phyloP scores from a whole-genome alignment of 2,329 filamentous ascomycete genomes.

The Alternaria gansuensis region DNA sequence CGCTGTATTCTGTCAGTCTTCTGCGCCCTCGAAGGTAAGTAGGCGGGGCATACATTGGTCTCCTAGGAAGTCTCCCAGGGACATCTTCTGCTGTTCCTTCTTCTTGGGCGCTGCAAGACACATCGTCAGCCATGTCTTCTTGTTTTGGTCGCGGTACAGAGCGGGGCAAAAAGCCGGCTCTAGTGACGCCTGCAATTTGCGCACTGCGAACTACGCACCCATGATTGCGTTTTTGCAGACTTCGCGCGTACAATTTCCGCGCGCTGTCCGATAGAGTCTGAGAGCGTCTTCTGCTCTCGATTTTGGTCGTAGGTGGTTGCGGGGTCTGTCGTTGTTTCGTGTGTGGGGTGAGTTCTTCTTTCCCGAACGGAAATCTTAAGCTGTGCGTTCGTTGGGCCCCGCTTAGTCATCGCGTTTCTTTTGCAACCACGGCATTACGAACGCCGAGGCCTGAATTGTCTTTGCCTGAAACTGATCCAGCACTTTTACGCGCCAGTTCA shows the following conservation, averaged over 20 bases:
- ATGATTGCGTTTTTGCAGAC: conserved; percentile 66
- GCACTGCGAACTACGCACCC: conserved; percentile 53
- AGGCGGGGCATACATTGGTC: conserved; percentile 76
- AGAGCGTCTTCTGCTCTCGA: conserved; percentile 44
- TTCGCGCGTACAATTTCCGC: conserved; percentile 49
- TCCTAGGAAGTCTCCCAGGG: conserved; percentile 92
- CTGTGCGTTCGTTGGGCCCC: conserved; percentile 32
- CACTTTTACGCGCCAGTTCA: conserved; percentile 8
- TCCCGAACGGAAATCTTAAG: conserved; percentile 37
- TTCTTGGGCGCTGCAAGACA: conserved; percentile 80
- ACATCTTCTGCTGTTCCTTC: conserved; percentile 95
- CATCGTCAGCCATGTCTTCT: conserved; percentile 56
- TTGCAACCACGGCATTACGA: conserved; percentile 19
- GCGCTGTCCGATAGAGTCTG: conserved; percentile 46
- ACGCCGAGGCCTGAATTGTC: conserved; percentile 13
- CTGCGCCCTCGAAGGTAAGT: conserved; percentile 26
- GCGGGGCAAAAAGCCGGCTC: conserved; percentile 42
- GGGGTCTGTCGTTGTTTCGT: conserved; percentile 33
- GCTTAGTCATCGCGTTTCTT: conserved; percentile 29
- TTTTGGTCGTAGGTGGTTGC: conserved; percentile 38
- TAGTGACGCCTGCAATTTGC: conserved; percentile 33
- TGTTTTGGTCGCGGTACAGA: conserved; percentile 25
- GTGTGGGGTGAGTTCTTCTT: conserved; percentile 29
- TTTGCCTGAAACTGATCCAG: conserved; percentile 8
- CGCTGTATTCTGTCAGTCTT: conserved; percentile 58